These are phyloP conservation scores for Tilletia caries DNA, from an alignment of 1,284 basidiomycete genomes.

Conservation along the genomic window DNA sequence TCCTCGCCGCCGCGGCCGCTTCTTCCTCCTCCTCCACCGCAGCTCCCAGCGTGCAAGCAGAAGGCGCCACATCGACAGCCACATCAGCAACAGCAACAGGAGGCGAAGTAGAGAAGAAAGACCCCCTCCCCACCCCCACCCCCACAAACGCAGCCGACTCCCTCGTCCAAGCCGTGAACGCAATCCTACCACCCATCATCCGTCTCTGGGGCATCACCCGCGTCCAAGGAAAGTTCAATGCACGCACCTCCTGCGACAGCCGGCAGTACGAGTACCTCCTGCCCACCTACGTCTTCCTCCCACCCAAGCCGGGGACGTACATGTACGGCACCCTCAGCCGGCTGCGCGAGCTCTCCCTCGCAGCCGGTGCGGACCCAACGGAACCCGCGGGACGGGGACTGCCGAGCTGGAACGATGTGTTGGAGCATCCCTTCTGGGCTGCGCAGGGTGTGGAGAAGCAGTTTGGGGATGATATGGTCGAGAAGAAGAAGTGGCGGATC, in stretches of 20 bases:
- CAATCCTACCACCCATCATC: conserved; percentile 81
- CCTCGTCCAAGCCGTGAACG: conserved; percentile 74
- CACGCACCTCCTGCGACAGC: conserved; percentile 70
- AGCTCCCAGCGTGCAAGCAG: too few relatives aligned
- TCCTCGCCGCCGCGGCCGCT: neutral
- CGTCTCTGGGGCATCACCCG: conserved; percentile 87
- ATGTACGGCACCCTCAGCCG: conserved; percentile 46
- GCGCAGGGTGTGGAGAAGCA: conserved; percentile 28
- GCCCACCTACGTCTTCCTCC: conserved; percentile 87
- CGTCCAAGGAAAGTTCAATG: conserved; percentile 88
- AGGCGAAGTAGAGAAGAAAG: neutral
- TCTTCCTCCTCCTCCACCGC: neutral
- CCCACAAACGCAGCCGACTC: conserved; percentile 20
- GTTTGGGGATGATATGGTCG: conserved; percentile 36
- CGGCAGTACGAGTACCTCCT: conserved; percentile 96
- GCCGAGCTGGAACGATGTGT: conserved; percentile 22
- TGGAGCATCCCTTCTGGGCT: conserved; percentile 49
- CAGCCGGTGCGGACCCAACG: conserved; percentile 12
- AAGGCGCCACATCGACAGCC: neutral
- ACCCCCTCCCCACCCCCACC: neutral
- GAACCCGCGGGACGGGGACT: conserved; percentile 10
- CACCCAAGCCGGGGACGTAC: conserved; percentile 68
- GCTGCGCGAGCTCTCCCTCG: conserved; percentile 17
- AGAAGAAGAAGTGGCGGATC: conserved; percentile 46
- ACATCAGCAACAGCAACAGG: neutral